phyloP scores from a whole-genome alignment of 1,284 basidiomycete genomes.

The Trichosporon asahii region DNA sequence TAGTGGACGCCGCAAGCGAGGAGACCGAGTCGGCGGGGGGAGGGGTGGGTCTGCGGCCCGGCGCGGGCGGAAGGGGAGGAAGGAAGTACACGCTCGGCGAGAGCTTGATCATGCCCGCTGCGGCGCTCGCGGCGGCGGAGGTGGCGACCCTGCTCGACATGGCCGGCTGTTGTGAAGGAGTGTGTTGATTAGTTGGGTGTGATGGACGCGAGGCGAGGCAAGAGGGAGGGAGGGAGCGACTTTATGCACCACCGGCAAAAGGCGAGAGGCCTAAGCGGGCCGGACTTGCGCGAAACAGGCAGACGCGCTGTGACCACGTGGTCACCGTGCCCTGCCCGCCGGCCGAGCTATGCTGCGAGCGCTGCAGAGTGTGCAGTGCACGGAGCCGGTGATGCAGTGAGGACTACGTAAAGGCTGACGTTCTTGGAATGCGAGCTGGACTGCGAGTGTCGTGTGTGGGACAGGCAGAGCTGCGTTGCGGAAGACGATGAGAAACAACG shows the following conservation, averaged over 20 bases:
- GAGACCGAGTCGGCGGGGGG: background rate
- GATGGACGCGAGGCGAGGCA: too few relatives aligned
- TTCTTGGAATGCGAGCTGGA: too few relatives aligned
- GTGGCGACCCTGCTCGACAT: background rate
- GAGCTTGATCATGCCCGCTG: constrained; percentile 2
- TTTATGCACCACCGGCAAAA: background rate
- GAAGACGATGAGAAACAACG: too few relatives aligned
- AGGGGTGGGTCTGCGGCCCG: background rate
- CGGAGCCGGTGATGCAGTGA: background rate
- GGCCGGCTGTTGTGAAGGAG: background rate
- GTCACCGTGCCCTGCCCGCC: background rate
- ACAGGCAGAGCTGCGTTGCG: too few relatives aligned
- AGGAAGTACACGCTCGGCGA: constrained; percentile 15
- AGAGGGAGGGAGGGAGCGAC: background rate
- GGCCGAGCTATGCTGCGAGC: background rate
- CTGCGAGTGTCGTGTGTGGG: too few relatives aligned
- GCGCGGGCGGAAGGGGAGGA: background rate
- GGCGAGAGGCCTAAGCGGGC: background rate
- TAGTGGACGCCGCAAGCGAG: background rate
- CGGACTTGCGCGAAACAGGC: background rate
- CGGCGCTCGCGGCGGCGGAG: background rate
- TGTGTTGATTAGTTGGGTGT: background rate
- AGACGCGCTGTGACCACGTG: background rate
- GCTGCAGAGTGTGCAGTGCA: background rate
- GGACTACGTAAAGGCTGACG: background rate